Conservation (phyloP, 2,329 filamentous ascomycete genomes). For the Monilinia polystroma region DNA sequence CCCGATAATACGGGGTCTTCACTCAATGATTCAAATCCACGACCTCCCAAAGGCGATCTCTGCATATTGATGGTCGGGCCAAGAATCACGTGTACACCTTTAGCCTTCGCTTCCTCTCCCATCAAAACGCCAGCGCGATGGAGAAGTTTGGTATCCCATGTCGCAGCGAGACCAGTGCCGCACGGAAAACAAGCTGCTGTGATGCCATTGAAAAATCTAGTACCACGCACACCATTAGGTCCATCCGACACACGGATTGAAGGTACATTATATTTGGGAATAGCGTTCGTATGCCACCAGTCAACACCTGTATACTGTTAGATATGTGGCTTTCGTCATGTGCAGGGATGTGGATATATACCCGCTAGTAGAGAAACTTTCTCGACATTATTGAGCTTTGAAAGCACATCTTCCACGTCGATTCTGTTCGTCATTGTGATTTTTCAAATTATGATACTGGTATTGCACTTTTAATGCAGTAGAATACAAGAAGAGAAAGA, state of each 20-base stretch:
- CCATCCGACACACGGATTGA: constrained; percentile 41
- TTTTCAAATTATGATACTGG: neutral
- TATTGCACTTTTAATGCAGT: neutral
- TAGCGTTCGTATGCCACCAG: constrained; percentile 41
- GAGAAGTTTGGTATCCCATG: constrained; percentile 64
- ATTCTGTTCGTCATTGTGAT: constrained; percentile 37
- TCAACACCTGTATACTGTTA: constrained; percentile 34
- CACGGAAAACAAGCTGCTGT: constrained; percentile 48
- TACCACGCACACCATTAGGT: constrained; percentile 42
- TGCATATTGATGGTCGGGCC: constrained; percentile 65
- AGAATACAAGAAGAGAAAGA: neutral
- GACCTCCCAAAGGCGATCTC: constrained; percentile 57
- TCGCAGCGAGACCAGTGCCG: constrained; percentile 54
- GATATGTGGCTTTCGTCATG: neutral
- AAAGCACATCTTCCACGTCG: constrained; percentile 54
- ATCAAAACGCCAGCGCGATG: constrained; percentile 63
- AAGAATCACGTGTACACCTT: constrained; percentile 60
- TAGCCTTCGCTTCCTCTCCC: constrained; percentile 64
- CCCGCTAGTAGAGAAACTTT: constrained; percentile 55
- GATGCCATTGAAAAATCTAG: constrained; percentile 42
- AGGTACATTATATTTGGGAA: constrained; percentile 39
- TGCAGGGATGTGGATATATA: constrained; percentile 28
- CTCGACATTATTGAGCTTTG: constrained; percentile 53
- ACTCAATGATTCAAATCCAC: constrained; percentile 59
- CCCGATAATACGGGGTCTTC: constrained; percentile 59